phyloP scores from a whole-genome alignment of 768 basidiomycete genomes.

The Albatrellus ellisii region DNA sequence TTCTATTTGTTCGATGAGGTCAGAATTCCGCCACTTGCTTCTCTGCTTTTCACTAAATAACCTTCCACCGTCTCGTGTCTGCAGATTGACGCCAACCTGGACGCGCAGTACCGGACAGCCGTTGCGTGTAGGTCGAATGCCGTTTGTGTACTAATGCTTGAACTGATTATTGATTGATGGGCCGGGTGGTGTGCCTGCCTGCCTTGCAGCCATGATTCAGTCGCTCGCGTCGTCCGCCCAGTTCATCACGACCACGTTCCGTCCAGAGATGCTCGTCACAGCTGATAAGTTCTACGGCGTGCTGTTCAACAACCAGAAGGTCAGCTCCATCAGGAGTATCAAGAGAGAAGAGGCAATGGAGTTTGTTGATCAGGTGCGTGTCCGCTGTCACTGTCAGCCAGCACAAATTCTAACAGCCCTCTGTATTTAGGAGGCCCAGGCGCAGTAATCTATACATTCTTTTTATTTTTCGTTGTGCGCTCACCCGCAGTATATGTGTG shows the following conservation, averaged over 20 bases:
- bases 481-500: no score
- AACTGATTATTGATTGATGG: neutral
- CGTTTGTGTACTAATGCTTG: neutral
- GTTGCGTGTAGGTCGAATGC: constrained; percentile 64
- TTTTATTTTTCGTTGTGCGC: neutral
- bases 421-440: constrained; percentile 30
- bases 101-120: constrained; percentile 94
- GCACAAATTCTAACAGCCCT: neutral
- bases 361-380: constrained; percentile 77
- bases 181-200: no score
- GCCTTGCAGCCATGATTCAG: constrained; percentile 73
- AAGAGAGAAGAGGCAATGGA: constrained; percentile 85
- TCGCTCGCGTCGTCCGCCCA: constrained; percentile 79
- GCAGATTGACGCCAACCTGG: constrained; percentile 93
- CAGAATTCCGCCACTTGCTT: neutral
- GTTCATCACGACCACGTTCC: constrained; percentile 97
- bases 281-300: constrained; percentile 98
- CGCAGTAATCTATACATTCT: constrained; percentile 22
- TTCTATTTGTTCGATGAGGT: constrained; percentile 99
- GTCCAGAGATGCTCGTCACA: constrained; percentile 91
- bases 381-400: neutral
- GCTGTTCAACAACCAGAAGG: constrained; percentile 90
- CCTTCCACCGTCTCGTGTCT: neutral
- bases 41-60: neutral
- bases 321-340: constrained; percentile 80